phyloP scores from a whole-genome alignment of 2,329 filamentous ascomycete species.

The Fusarium metavorans region DNA sequence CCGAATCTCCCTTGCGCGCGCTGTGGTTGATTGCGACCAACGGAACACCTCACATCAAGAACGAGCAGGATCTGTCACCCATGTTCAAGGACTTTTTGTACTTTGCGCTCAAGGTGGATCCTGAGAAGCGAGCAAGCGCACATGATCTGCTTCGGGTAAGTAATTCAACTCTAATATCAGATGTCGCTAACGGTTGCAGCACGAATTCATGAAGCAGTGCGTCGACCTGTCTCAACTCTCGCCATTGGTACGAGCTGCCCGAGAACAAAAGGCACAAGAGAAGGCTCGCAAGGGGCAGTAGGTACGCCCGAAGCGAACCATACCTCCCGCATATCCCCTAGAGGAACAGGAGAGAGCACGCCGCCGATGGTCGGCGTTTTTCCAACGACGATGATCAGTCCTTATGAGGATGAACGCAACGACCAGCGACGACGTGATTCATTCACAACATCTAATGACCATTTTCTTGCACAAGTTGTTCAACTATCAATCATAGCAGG shows the following conservation, averaged over 20 bases:
- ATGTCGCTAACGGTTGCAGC: conserved; percentile 60
- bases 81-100: conserved; percentile 93
- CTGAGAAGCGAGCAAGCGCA: conserved; percentile 94
- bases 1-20: conserved; percentile 91
- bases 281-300: conserved; percentile 74
- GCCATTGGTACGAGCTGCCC: conserved; percentile 86
- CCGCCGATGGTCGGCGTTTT: conserved; percentile 29
- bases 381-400: conserved; percentile 29
- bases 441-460: conserved; percentile 44
- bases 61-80: conserved; percentile 83
- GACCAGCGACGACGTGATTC: conserved; percentile 29
- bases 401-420: conserved; percentile 2
- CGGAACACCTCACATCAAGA: conserved; percentile 94
- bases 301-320: conserved; percentile 36
- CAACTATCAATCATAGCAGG: conserved; percentile 43
- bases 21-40: conserved; percentile 97
- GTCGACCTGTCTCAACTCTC: conserved; percentile 82
- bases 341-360: conserved; percentile 24
- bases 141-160: conserved; percentile 92
- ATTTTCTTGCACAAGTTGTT: conserved; percentile 42
- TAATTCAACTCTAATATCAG: conserved; percentile 42
- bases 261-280: conserved; percentile 87
- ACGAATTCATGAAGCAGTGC: conserved; percentile 83
- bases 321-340: conserved; percentile 22
- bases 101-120: conserved; percentile 95